phyloP scores from a whole-genome alignment of 116 monocot genomes.

The Papilionanthe hybrid region DNA sequence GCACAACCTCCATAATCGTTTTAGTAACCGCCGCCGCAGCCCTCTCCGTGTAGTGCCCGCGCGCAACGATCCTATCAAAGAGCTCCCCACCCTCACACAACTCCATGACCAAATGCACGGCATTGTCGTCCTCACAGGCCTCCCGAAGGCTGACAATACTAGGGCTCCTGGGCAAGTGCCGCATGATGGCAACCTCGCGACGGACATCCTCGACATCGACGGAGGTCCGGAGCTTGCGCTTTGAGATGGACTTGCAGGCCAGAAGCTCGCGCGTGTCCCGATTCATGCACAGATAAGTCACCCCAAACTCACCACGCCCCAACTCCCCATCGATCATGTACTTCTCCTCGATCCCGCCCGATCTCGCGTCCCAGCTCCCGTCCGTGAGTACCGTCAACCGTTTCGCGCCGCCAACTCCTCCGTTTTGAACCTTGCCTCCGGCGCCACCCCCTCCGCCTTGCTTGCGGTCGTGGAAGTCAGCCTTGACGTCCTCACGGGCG shows the following conservation, averaged over 20 bases:
- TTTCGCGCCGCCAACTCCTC: constrained; percentile 20
- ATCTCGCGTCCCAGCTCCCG: constrained; percentile 12
- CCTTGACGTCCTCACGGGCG: constrained; percentile 81
- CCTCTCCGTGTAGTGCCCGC: constrained; percentile 72
- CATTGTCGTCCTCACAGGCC: constrained; percentile 69
- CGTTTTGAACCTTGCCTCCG: constrained; percentile 15
- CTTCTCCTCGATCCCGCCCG: constrained; percentile 38
- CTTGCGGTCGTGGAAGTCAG: constrained; percentile 22
- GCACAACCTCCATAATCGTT: constrained; percentile 75
- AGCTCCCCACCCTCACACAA: constrained; percentile 60
- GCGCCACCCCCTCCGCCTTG: constrained; percentile 11
- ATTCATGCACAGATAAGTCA: constrained; percentile 76
- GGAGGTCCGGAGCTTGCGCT: constrained; percentile 62
- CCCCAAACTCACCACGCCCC: constrained; percentile 76
- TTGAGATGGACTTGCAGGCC: constrained; percentile 75
- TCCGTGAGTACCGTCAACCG: constrained; percentile 42
- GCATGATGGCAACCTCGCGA: constrained; percentile 77
- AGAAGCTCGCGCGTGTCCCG: constrained; percentile 45
- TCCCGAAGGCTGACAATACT: constrained; percentile 60
- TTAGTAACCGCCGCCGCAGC: constrained; percentile 50
- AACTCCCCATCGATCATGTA: constrained; percentile 63
- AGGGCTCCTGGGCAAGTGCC: constrained; percentile 45
- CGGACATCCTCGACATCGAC: constrained; percentile 70
- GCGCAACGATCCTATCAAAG: constrained; percentile 58
- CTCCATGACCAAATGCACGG: constrained; percentile 75